phyloP scores from a whole-genome alignment of 768 basidiomycete species.

The Tricholoma furcatifolium region DNA sequence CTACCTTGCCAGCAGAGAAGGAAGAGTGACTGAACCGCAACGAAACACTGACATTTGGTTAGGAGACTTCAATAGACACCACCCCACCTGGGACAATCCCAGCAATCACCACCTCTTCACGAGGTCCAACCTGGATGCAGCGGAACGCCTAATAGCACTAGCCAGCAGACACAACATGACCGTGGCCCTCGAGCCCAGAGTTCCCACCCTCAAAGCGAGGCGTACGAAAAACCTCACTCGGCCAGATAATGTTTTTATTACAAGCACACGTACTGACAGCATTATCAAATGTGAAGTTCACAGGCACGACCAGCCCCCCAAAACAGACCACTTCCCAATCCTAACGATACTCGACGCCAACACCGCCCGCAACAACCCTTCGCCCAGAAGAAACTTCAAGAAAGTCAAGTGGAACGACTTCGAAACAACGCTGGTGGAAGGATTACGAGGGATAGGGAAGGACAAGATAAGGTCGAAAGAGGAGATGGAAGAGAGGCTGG shows the following conservation, averaged over 20 bases:
- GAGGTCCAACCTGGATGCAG: constrained; percentile 12
- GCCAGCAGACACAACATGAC: constrained; percentile 24
- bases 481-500: not conserved
- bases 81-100: constrained; percentile 37
- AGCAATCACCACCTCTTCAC: constrained; percentile 35
- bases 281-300: constrained; percentile 11
- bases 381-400: constrained; percentile 22
- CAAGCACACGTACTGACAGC: constrained; percentile 6
- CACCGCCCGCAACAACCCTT: not conserved
- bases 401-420: not conserved
- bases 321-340: constrained; percentile 43
- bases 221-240: too few species aligned
- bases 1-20: not conserved
- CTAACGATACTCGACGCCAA: constrained; percentile 24
- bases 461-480: not conserved
- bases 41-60: constrained; percentile 21
- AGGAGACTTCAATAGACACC: constrained; percentile 42
- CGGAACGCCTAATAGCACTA: constrained; percentile 26
- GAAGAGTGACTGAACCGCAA: not conserved
- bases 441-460: not conserved
- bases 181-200: constrained; percentile 31
- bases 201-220: constrained; percentile 31
- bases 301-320: constrained; percentile 5
- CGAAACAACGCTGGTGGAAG: not conserved
- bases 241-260: constrained; percentile 45